Percentiles rank a stretch among this genome's conserved stretches.
Evolutionary conservation across 257 asterid species (phyloP).

Genomic region (Oldenlandia corymbosa): DNA sequence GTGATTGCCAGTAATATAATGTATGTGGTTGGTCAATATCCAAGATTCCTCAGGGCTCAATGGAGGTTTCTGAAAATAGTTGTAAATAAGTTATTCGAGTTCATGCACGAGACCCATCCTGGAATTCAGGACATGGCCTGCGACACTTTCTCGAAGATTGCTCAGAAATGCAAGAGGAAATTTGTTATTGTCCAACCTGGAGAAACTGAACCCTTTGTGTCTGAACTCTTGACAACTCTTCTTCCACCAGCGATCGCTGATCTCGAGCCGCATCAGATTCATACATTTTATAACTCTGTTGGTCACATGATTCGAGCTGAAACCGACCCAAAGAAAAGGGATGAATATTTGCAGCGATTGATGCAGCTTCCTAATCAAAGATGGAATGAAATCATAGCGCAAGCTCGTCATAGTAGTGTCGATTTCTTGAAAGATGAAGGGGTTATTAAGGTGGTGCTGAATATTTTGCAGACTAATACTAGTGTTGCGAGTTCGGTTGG

Average conservation of each 20-base stretch:
- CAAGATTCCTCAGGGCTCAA: conserved; percentile 96
- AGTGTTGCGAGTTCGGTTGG: conserved; percentile 91
- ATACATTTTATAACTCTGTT: conserved; percentile 93
- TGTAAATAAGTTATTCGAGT: conserved; percentile 94
- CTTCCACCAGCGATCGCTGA: conserved; percentile 80
- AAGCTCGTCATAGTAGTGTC: conserved; percentile 85
- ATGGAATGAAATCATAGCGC: conserved; percentile 94
- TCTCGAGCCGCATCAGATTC: conserved; percentile 97
- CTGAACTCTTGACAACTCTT: conserved; percentile 81
- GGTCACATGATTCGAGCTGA: conserved; percentile 95
- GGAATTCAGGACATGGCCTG: conserved; percentile 99
- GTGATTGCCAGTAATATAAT: conserved; percentile 98
- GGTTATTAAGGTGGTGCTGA: conserved; percentile 84
- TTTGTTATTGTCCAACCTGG: conserved; percentile 93
- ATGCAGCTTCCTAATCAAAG: conserved; percentile 94
- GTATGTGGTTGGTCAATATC: conserved; percentile 99
- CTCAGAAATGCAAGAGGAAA: conserved; percentile 97
- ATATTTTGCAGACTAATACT: conserved; percentile 90
- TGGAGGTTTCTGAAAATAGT: conserved; percentile 99
- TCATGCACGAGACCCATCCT: conserved; percentile 99
- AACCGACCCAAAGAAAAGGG: conserved; percentile 84
- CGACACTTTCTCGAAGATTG: conserved; percentile 94
- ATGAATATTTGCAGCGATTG: conserved; percentile 81
- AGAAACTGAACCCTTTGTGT: conserved; percentile 91
- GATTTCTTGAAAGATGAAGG: conserved; percentile 87